These are phyloP conservation scores for Penicillium sp. DNA, from an alignment of 2,329 filamentous ascomycete species.

Conservation along the genomic window DNA sequence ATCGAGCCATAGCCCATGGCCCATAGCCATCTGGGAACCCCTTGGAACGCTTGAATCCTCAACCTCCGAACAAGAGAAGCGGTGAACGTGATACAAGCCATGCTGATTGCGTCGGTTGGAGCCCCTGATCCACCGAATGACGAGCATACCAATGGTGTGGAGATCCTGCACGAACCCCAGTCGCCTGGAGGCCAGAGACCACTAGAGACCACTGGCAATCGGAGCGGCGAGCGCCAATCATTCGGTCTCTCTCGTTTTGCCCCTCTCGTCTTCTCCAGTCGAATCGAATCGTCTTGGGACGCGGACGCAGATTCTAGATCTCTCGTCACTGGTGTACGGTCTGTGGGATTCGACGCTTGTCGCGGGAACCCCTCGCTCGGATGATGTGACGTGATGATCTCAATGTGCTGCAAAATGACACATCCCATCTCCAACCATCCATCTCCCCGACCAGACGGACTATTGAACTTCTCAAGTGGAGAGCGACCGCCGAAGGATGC, in stretches of 20 bases:
- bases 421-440: slow-evolving; percentile 8
- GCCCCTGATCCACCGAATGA: slow-evolving; percentile 33
- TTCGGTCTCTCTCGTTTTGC: slow-evolving; percentile 11
- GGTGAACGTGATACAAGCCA: slow-evolving; percentile 28
- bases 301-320: slow-evolving; percentile 13
- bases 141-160: slow-evolving; percentile 26
- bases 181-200: too few relatives aligned
- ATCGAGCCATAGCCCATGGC: too few relatives aligned
- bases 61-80: slow-evolving; percentile 29
- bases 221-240: slow-evolving; percentile 20
- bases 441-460: neutral
- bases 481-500: slow-evolving; percentile 9
- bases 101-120: slow-evolving; percentile 28
- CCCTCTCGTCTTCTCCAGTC: slow-evolving; percentile 11
- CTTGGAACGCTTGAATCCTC: too few relatives aligned
- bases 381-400: slow-evolving; percentile 14
- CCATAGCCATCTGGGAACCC: too few relatives aligned
- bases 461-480: slow-evolving; percentile 2
- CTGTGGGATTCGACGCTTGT: neutral
- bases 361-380: slow-evolving; percentile 1
- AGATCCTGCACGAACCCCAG: slow-evolving; percentile 26
- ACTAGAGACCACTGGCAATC: slow-evolving; percentile 11
- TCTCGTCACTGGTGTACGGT: slow-evolving; percentile 1
- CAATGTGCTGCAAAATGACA: slow-evolving; percentile 17
- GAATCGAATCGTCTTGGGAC: neutral